Evolutionary conservation across 1,139 yeast species (phyloP), one percentile per base, ranked within the genome.

Genomic region (Pichia sp.): DNA sequence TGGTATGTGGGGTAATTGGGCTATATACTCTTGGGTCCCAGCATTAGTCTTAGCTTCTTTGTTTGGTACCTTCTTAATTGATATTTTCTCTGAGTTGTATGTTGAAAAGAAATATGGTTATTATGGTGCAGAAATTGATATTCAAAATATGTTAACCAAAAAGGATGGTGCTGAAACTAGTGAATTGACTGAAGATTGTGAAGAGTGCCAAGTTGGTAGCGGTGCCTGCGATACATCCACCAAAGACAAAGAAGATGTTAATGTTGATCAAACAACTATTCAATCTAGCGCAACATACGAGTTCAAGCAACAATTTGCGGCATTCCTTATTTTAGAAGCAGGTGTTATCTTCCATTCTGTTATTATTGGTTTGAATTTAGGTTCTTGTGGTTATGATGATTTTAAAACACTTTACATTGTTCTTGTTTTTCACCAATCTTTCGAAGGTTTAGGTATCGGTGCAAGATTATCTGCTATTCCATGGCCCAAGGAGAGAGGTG

Each of bases 401-500:
- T 86, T 85, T 59, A 72, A 68, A 40, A 74, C 88, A 3, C 67
- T 88, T 39, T 88, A 84, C 62, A 72, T 82, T 52, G 96, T 86
- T 15, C 62, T 88, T 41, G 79, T 84, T 3, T 88, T 88, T 74
- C 96, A 88, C 64, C 96, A 88, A 64, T 72, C 83, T 66, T 88
- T 88, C 60, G 96, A 88, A 68, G 96, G 96, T 42, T 69, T 88
- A 42, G 96, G 96, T 53, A 70, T 88, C 53, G 96, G 96, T 40
- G 75, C 95, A 7, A 74, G 96, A 60, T 71, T 88, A 43, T 86
- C 95, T 1, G 71, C 74, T 20, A 77, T 84, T 5, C 66, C 71
- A 28, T 84, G 91, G 88, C 82, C 84, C 23, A 58, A 62, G 22
- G 47, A 60, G 4, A 49, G 54, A 4, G 58, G 58, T 10, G 45